phyloP scores from a whole-genome alignment of 2,329 filamentous ascomycete species.

The Botrytis squamosa region DNA sequence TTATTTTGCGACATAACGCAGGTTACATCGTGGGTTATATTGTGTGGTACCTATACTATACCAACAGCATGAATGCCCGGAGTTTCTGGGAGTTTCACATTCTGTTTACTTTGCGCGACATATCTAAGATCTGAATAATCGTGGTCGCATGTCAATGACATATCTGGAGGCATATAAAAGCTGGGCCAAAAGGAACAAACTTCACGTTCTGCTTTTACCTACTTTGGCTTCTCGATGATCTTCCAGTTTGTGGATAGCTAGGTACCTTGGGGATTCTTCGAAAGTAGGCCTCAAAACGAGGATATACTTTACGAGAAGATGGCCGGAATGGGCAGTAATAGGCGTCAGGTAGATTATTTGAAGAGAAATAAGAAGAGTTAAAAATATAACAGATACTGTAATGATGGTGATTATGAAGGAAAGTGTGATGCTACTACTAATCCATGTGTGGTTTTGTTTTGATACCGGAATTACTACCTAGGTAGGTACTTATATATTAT shows the following conservation, averaged over 20 bases:
- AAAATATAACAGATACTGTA: not conserved
- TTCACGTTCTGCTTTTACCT: slow-evolving; percentile 15
- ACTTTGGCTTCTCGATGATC: slow-evolving; percentile 15
- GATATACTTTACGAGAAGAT: slow-evolving; percentile 17
- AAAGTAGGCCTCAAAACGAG: slow-evolving; percentile 15
- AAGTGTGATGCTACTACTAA: not conserved
- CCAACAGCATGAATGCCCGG: slow-evolving; percentile 30
- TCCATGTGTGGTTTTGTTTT: not conserved
- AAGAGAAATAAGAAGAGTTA: slow-evolving; percentile 11
- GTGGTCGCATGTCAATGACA: slow-evolving; percentile 10
- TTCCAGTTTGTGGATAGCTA: slow-evolving; percentile 11
- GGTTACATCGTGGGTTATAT: slow-evolving; percentile 29
- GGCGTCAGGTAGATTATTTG: slow-evolving; percentile 23
- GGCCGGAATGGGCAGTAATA: not conserved
- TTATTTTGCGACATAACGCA: slow-evolving; percentile 21
- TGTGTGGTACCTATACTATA: slow-evolving; percentile 25
- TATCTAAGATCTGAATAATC: slow-evolving; percentile 4
- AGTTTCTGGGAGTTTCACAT: slow-evolving; percentile 29
- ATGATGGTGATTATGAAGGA: not conserved
- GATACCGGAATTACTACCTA: not conserved
- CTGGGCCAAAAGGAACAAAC: slow-evolving; percentile 2
- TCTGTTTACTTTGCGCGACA: slow-evolving; percentile 10
- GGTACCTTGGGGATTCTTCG: slow-evolving; percentile 1
- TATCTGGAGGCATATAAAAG: slow-evolving; percentile 17
- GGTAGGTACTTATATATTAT: not conserved